A percentile compares a stretch with the other conserved stretches of the same genome.
phyloP scores from a whole-genome alignment of 139 green algal genomes.

The Deuterostichococcus epilithicus region DNA sequence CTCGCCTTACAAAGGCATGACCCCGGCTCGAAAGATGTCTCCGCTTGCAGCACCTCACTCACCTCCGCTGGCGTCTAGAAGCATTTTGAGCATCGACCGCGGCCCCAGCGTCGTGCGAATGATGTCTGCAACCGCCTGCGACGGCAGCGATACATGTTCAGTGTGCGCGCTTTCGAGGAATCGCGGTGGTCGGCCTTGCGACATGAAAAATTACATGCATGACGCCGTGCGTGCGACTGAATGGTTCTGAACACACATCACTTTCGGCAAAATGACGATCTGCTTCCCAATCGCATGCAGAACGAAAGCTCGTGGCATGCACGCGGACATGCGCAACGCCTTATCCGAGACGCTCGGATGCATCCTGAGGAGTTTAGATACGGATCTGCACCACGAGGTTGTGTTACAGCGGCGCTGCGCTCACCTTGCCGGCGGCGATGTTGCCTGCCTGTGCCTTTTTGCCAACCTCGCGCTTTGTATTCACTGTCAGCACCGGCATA shows the following conservation, averaged over 20 bases:
- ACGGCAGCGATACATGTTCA: not conserved
- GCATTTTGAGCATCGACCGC: constrained; percentile 98
- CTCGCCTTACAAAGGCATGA: not conserved
- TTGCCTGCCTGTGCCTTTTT: constrained; percentile 94
- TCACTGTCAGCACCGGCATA: constrained; percentile 39
- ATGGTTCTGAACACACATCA: no score
- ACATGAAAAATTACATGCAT: no score
- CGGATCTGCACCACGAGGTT: no score
- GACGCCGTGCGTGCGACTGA: no score
- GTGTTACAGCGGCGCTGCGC: not conserved
- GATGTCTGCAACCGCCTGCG: constrained; percentile 93
- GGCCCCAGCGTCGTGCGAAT: constrained; percentile 96
- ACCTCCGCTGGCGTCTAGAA: constrained; percentile 95
- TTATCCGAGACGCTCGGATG: no score
- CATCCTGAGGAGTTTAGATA: no score
- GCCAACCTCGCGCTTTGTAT: constrained; percentile 91
- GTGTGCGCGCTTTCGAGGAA: not conserved
- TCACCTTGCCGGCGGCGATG: constrained; percentile 93
- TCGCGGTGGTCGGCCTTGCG: no score
- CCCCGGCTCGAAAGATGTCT: not conserved
- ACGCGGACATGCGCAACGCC: no score
- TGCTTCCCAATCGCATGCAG: no score
- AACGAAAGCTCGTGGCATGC: no score
- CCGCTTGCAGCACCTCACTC: not conserved
- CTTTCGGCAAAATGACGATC: no score